These are phyloP conservation scores for Verticillium nubilum DNA, from an alignment of 2,329 filamentous ascomycete genomes.

Conservation along the genomic window DNA sequence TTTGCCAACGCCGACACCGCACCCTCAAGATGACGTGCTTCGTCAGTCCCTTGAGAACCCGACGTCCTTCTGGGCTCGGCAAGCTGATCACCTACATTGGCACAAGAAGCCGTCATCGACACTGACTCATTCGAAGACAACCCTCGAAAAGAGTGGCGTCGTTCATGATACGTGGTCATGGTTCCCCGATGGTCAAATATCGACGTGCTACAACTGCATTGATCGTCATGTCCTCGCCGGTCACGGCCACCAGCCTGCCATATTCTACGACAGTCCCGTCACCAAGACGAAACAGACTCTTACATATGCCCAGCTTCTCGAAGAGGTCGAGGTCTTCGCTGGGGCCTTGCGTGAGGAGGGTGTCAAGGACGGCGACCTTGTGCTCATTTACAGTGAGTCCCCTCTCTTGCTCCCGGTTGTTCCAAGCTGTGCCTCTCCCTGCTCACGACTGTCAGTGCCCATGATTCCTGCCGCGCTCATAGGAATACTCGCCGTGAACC, in stretches of 20 bases:
- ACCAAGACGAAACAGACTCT: conserved; percentile 65
- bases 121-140: conserved; percentile 57
- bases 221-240: conserved; percentile 82
- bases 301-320: conserved; percentile 70
- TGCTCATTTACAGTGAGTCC: conserved; percentile 77
- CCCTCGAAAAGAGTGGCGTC: conserved; percentile 49
- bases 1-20: conserved; percentile 16
- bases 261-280: conserved; percentile 86
- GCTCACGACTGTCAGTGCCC: conserved; percentile 56
- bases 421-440: background rate
- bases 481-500: conserved; percentile 74
- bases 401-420: background rate
- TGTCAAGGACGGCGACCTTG: conserved; percentile 76
- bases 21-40: conserved; percentile 47
- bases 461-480: conserved; percentile 91
- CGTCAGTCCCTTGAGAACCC: conserved; percentile 61
- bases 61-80: conserved; percentile 67
- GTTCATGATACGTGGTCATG: conserved; percentile 77
- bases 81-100: conserved; percentile 75
- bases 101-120: conserved; percentile 65
- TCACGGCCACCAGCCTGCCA: conserved; percentile 66
- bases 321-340: conserved; percentile 76
- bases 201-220: conserved; percentile 86
- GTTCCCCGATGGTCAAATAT: conserved; percentile 86
- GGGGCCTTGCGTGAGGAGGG: conserved; percentile 79